Evolutionary conservation across 768 basidiomycete genomes (phyloP), one percentile per base, ranked within the genome.

Genomic region (Chalciporus sphaerocephalus): DNA sequence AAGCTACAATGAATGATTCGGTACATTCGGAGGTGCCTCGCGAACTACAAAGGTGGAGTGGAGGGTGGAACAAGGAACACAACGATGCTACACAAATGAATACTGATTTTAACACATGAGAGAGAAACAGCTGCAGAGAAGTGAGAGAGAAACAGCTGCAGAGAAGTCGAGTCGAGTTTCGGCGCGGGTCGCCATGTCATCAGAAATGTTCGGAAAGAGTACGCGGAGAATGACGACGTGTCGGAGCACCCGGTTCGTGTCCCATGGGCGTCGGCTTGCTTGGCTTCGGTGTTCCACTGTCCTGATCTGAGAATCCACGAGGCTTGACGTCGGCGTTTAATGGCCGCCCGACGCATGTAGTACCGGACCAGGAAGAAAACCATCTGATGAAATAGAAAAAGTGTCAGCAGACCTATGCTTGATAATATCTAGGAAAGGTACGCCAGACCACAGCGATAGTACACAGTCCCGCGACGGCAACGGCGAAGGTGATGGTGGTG

Each of bases 321-420:
- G 7, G 51, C 54, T 47, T 59, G 57, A 47, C 57, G 54, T 37
- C 57, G 57, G 21, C 54, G 48, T 33, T 59, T 56, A 44, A 56
- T 22, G 15, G 48, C 54, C 15, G 48, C 41, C 4, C 47, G 48
- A 40, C 40, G 54, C 42, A 56, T 51, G 15, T 22, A 44, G 38
- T 44, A 47, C 24, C 49, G 54, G 36, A 56, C 57, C 15, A 47
- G 1, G 32, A 56, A 38, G 20, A 56, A 38, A n/a, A 28, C n/a
- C 18, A 50, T 37, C 54, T 59, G 24, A 32, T 59, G 24, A 32
- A 8, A 22, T 20, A 23, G 16, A 0, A 13, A 12, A 20, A n/a
- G 9, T 28, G 18, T 54, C 13, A 50, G 48, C 23, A 45, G 13
- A n/a, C 12, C 17, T 6, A 13, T 25, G 20, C 15, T 8, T 13